Evolutionary conservation across 129 eudicot genomes (phyloP), one percentile per base, ranked within the genome.

Genomic region (Dittrichia graveolens): DNA sequence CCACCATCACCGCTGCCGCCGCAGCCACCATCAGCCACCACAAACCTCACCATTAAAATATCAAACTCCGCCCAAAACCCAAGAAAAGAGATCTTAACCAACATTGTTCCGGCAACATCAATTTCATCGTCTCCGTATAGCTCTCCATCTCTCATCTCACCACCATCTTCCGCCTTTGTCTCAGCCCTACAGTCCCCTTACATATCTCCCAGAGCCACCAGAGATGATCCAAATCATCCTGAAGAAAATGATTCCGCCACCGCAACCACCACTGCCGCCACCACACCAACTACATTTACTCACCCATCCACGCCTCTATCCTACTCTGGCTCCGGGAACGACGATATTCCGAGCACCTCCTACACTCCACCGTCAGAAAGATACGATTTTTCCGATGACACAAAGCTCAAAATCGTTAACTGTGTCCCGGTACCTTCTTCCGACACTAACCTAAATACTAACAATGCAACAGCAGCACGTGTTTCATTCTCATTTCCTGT

Each of bases 131-230:
- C 96, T 40, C 89, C 89, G 35, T 92, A 80, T 42, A 85, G 85
- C 75, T 92, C 98, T 0, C 96, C 95, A 47, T 82, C 95, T 45
- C 75, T 89, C 34, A 66, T 87, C 7, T 92, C 98, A 2, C 96
- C 96, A 60, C 90, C 96, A 24, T 92, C 98, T 11, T 92, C 98
- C 35, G 96, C 96, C 59, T 92, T 92, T 77, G 96, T 87, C 39
- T 92, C 98, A 18, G 98, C 98, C 7, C 77, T 89, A 4, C 98
- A 92, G 57, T 92, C 98, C 1, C 98, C 98, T 15, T 89, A 92
- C 62, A 87, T 92, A 35, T 92, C 98, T 70, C 98, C 98, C 3
- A 87, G 98, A 78, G 91, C 95, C 77, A 84, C 71, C 59, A 19
- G 72, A 52, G 79, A 61, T 37, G 79, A 56, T 44, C 74, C 75